Evolutionary conservation across 768 basidiomycete species (phyloP).

Genomic region (Phlegmacium glaucopus): DNA sequence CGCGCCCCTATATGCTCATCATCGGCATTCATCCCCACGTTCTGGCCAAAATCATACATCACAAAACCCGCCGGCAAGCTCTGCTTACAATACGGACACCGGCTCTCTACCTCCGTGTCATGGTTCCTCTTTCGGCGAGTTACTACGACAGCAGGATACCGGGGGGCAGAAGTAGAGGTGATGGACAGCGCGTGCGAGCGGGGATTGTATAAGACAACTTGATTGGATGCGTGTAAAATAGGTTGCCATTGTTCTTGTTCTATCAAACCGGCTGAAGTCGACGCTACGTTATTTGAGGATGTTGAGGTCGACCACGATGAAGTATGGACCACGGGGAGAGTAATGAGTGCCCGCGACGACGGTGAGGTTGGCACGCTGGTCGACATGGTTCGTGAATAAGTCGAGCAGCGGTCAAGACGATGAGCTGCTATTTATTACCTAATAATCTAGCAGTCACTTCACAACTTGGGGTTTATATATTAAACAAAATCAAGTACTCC

Average conservation of each 20-base stretch:
- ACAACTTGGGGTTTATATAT: too few species aligned
- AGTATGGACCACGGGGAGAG: not conserved
- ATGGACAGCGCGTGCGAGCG: conserved; percentile 77
- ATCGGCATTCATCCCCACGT: conserved; percentile 12
- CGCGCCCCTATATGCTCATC: conserved; percentile 12
- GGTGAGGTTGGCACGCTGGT: not conserved
- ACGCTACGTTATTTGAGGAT: not conserved
- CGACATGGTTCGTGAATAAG: not conserved
- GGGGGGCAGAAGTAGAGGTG: conserved; percentile 36
- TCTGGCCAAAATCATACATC: conserved; percentile 10
- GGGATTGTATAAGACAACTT: conserved; percentile 86
- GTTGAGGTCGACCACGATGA: not conserved
- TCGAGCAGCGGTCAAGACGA: too few species aligned
- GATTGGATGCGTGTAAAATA: conserved; percentile 79
- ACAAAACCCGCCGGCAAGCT: conserved; percentile 46
- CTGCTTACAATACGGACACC: conserved; percentile 78
- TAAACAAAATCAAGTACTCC: too few species aligned
- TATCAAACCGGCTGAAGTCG: not conserved
- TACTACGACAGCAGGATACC: conserved; percentile 21
- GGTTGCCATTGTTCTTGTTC: conserved; percentile 57
- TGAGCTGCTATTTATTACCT: too few species aligned
- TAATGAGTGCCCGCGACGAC: not conserved
- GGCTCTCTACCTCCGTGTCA: conserved; percentile 9
- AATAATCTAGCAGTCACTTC: too few species aligned
- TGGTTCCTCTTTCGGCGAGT: conserved; percentile 15